Evolutionary conservation across 345 rosid species (phyloP), one percentile per base, ranked within the genome.

Genomic region (Citrus maxima): DNA sequence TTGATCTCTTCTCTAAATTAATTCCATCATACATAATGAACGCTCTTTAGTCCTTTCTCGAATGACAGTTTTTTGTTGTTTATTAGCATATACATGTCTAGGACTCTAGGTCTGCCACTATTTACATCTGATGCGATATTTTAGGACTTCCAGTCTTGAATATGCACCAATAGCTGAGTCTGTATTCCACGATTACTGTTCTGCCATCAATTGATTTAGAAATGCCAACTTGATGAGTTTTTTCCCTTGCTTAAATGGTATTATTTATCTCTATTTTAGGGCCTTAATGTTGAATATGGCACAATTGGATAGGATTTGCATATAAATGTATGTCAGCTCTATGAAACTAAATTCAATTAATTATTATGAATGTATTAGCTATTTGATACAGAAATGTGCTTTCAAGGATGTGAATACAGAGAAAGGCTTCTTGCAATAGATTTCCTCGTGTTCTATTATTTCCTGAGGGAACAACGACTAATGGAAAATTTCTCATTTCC

Each of bases 381-480:
- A 87, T 94, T 89, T 96, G 99, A 96, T 96, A 96, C 92, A 93
- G 92, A 96, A 88, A 83, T 86, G 79, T 96, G 82, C 85, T 96
- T 96, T 94, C 90, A 85, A 90, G 99, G 94, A 85, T 90, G 86
- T 96, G 83, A 92, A 94, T 91, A 89, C 97, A 96, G 99, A 96
- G 94, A 96, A 93, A 94, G 89, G 99, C 94, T 79, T 85, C 94
- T 13, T 89, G 90, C 73, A 85, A 89, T 88, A 86, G 78, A 79
- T 96, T 86, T 89, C 99, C 99, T 37, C 91, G 94, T 70, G 76
- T 96, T 77, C 88, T 96, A 64, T 82, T 96, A 67, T 96, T 96
- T 90, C 99, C 99, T 7, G 99, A 96, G 90, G 99, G 99, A 79
- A 96, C 99, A 35, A 96, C 99, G 22, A 92, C 97, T 24, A 96